Conservation (phyloP, 371 early-diverging fungal species). For the Mycotypha africana region DNA sequence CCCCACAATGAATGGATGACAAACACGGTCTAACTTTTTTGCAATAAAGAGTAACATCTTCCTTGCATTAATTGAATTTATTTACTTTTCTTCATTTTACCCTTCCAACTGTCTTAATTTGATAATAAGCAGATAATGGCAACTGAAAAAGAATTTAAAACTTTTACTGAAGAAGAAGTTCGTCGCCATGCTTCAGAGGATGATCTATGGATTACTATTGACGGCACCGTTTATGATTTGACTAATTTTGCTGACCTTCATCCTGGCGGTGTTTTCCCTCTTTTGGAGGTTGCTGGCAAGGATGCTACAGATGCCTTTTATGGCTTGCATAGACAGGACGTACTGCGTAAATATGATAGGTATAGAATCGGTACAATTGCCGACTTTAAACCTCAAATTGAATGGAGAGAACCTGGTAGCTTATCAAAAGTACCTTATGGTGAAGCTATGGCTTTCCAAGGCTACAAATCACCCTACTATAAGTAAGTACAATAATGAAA, state of each 20-base stretch:
- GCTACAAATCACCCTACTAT: constrained; percentile 51
- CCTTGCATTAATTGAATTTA: too few species aligned
- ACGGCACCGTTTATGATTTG: constrained; percentile 85
- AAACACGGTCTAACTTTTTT: too few species aligned
- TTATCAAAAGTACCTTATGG: constrained; percentile 55
- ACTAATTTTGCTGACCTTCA: constrained; percentile 76
- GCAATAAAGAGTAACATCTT: too few species aligned
- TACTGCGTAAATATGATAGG: constrained; percentile 47
- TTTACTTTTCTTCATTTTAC: too few species aligned
- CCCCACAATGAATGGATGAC: too few species aligned
- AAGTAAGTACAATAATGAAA: constrained; percentile 29
- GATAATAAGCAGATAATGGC: too few species aligned
- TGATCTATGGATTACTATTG: constrained; percentile 88
- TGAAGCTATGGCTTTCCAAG: constrained; percentile 44
- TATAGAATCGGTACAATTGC: constrained; percentile 47
- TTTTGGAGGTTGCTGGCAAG: constrained; percentile 65
- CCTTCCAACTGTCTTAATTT: too few species aligned
- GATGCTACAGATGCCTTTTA: constrained; percentile 71
- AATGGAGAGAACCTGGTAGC: constrained; percentile 25
- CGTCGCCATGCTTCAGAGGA: constrained; percentile 64
- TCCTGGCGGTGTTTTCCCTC: constrained; percentile 86
- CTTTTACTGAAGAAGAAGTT: constrained; percentile 67
- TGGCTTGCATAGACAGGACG: constrained; percentile 65
- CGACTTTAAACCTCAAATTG: constrained; percentile 28
- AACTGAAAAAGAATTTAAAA: constrained; percentile 9